Evolutionary conservation across 2,329 filamentous ascomycete species (phyloP).

Genomic region (Dendrostoma leiphaemia): DNA sequence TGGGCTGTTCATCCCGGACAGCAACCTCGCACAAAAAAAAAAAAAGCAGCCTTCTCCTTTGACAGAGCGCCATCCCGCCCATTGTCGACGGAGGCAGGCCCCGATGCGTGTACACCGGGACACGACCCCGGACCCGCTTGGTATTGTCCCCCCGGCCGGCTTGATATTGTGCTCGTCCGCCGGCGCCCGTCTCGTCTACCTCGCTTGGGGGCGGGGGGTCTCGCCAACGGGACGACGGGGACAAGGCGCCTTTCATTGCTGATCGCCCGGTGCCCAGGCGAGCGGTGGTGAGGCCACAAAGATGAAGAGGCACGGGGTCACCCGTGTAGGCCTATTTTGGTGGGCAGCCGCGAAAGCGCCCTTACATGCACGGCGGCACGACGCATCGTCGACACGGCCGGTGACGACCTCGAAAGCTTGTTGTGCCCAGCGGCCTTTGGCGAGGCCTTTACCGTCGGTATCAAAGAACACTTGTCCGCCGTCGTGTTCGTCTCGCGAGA

Average conservation of each 20-base stretch:
- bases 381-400: neutral
- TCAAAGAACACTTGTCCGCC: neutral
- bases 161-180: slow-evolving; percentile 12
- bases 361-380: neutral
- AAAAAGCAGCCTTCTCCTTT: neutral
- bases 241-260: too few relatives aligned
- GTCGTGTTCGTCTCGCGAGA: neutral
- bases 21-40: neutral
- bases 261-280: too few relatives aligned
- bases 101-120: too few relatives aligned
- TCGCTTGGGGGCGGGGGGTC: too few relatives aligned
- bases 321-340: neutral
- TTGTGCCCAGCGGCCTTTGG: too few relatives aligned
- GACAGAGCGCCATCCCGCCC: neutral
- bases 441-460: neutral
- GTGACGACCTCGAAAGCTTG: neutral
- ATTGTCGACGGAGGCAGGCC: too few relatives aligned
- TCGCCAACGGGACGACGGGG: too few relatives aligned
- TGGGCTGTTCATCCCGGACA: neutral
- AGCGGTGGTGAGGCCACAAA: neutral
- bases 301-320: neutral
- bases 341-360: neutral
- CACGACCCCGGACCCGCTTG: neutral
- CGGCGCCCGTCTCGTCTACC: too few relatives aligned
- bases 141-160: neutral